These are phyloP conservation scores for Plasmopara halstedii DNA, from an alignment of 352 stramenopile genomes.

Conservation along the genomic window DNA sequence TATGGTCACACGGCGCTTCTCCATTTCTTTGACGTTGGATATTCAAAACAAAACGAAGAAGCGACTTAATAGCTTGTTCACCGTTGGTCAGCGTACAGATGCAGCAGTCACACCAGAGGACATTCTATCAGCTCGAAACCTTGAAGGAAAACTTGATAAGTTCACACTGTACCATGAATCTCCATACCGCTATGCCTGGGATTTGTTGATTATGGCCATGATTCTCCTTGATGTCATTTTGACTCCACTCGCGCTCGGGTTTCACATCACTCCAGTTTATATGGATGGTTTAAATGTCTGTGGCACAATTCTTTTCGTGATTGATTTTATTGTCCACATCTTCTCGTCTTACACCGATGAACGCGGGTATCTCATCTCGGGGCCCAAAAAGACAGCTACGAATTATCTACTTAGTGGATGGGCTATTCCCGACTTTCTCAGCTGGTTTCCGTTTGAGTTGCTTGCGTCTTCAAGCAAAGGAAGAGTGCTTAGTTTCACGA, in stretches of 20 bases:
- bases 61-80: conserved; percentile 21
- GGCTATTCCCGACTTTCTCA: conserved; percentile 56
- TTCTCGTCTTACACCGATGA: conserved; percentile 49
- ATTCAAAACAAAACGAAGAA: conserved; percentile 1
- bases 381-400: conserved; percentile 23
- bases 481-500: conserved; percentile 49
- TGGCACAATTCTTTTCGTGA: conserved; percentile 38
- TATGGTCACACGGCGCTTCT: conserved; percentile 24
- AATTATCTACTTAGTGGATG: conserved; percentile 51
- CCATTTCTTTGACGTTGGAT: conserved; percentile 14
- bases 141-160: conserved; percentile 20
- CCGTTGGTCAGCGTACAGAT: conserved; percentile 11
- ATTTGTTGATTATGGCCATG: conserved; percentile 44
- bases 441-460: conserved; percentile 60
- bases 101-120: conserved; percentile 23
- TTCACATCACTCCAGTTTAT: conserved; percentile 23
- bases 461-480: conserved; percentile 26
- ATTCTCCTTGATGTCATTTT: conserved; percentile 48
- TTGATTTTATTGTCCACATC: conserved; percentile 49
- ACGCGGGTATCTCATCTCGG: conserved; percentile 44
- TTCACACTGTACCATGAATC: conserved; percentile 55
- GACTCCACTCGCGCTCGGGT: conserved; percentile 46
- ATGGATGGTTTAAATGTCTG: conserved; percentile 25
- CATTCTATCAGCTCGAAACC: conserved; percentile 29
- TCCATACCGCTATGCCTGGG: conserved; percentile 29